Conservation (phyloP, 768 basidiomycete genomes). For the Galerina marginata region DNA sequence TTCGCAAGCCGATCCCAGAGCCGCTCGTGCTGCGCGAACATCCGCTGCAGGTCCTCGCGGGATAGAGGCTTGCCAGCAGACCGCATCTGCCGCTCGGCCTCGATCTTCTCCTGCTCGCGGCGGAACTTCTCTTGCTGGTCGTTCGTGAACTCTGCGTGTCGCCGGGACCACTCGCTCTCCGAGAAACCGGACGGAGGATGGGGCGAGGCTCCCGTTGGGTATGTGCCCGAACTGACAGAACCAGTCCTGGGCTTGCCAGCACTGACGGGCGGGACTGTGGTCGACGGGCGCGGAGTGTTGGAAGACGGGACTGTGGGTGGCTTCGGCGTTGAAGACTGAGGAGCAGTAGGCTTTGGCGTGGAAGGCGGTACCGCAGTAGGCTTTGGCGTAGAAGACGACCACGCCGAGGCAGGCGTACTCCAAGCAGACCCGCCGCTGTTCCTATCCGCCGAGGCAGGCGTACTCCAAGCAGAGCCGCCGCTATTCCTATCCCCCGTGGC, state of each 20-base stretch:
- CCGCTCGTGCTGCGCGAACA: constrained; percentile 66
- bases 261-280: constrained; percentile 27
- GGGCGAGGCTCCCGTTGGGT: constrained; percentile 30
- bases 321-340: constrained; percentile 29
- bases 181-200: constrained; percentile 25
- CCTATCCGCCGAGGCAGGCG: constrained; percentile 18
- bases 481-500: constrained; percentile 24
- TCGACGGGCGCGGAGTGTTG: constrained; percentile 31
- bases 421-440: constrained; percentile 31
- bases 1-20: constrained; percentile 59
- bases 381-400: constrained; percentile 32
- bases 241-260: constrained; percentile 34
- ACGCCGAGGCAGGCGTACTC: constrained; percentile 35
- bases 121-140: constrained; percentile 74
- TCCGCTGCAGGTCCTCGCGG: constrained; percentile 59
- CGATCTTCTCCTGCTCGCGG: constrained; percentile 66
- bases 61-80: constrained; percentile 56
- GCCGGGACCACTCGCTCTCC: constrained; percentile 66
- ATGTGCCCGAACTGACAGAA: constrained; percentile 39
- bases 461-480: constrained; percentile 30
- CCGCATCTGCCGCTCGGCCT: constrained; percentile 58
- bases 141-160: constrained; percentile 65
- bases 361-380: constrained; percentile 31
- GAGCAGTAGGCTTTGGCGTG: constrained; percentile 29
- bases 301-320: constrained; percentile 31